A percentile compares a stretch with the other conserved stretches of the same genome.
Conservation (phyloP, 768 basidiomycete genomes). For the Auricularia sp. region DNA sequence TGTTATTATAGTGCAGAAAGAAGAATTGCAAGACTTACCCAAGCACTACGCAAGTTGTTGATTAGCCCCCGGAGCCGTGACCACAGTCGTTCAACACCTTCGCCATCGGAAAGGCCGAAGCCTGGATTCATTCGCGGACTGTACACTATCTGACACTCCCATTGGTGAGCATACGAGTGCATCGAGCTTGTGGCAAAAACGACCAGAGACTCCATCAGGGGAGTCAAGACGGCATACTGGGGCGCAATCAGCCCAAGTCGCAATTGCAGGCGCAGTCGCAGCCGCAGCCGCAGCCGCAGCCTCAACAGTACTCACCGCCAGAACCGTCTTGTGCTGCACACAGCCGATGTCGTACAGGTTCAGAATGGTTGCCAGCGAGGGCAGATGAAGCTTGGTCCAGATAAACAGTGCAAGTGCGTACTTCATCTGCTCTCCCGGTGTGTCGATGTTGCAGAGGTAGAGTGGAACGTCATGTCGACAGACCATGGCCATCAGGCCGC, state of each 20-base stretch:
- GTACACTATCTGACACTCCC: neutral
- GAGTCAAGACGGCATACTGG: neutral
- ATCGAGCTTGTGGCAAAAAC: neutral
- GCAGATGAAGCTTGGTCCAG: neutral
- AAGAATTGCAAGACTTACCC: neutral
- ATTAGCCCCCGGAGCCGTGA: neutral
- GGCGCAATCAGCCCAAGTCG: too few relatives aligned
- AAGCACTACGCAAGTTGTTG: neutral
- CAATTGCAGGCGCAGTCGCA: too few relatives aligned
- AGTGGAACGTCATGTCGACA: slow-evolving; percentile 27
- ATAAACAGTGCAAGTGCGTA: neutral
- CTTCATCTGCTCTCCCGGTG: neutral
- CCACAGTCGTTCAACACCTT: neutral
- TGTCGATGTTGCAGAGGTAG: slow-evolving; percentile 1
- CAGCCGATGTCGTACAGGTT: neutral
- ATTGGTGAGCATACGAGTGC: slow-evolving; percentile 4
- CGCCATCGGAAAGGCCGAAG: neutral
- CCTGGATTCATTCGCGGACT: neutral
- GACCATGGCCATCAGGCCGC: slow-evolving; percentile 28
- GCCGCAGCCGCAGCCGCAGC: too few relatives aligned
- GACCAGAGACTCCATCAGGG: neutral
- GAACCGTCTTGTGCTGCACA: neutral
- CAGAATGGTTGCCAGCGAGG: neutral
- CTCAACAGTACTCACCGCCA: too few relatives aligned
- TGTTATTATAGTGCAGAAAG: neutral